Conservation (phyloP, 2,329 filamentous ascomycete species). For the Fusarium sulawesiense region DNA sequence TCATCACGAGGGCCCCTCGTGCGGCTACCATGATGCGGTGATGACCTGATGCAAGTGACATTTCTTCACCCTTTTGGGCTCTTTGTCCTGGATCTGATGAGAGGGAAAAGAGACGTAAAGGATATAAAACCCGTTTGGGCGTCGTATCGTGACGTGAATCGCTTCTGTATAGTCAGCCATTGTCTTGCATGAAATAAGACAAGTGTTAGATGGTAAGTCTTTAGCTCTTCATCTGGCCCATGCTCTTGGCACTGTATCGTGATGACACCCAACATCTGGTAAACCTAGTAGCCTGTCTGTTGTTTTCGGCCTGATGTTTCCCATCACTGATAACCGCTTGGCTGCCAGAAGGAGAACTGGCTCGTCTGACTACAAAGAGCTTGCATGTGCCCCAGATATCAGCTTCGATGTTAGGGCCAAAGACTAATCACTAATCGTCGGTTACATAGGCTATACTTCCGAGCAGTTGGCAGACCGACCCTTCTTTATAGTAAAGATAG, state of each 20-base stretch:
- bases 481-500: background rate
- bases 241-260: slow-evolving; percentile 4
- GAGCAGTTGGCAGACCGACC: background rate
- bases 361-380: slow-evolving; percentile 39
- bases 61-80: slow-evolving; percentile 37
- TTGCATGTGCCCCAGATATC: background rate
- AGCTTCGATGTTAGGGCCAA: background rate
- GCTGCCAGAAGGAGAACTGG: slow-evolving; percentile 44
- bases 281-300: slow-evolving; percentile 53
- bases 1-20: slow-evolving; percentile 74
- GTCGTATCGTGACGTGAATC: slow-evolving; percentile 4
- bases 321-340: slow-evolving; percentile 43
- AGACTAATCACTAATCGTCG: slow-evolving; percentile 32
- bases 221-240: background rate
- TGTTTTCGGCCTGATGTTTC: slow-evolving; percentile 39
- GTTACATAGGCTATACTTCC: slow-evolving; percentile 2
- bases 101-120: background rate
- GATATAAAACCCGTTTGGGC: background rate
- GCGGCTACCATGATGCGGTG: slow-evolving; percentile 74
- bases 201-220: slow-evolving; percentile 31
- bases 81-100: slow-evolving; percentile 17
- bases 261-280: slow-evolving; percentile 58
- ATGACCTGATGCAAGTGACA: slow-evolving; percentile 76
- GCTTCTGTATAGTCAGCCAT: background rate
- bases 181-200: background rate